Conservation (phyloP, 148 eudicot species). For the Polygonum aviculare region DNA sequence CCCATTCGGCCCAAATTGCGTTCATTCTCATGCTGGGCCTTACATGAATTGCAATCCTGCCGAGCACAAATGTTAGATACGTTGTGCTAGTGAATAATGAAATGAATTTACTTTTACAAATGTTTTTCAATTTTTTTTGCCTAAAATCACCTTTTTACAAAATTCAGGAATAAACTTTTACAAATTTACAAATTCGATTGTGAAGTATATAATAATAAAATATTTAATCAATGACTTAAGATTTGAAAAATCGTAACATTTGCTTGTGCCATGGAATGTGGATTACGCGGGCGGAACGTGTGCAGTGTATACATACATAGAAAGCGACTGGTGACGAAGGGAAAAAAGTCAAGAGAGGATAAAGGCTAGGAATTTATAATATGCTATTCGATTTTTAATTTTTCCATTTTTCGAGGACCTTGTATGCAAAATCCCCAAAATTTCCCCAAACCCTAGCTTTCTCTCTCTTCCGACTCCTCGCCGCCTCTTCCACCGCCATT, state of each 20-base stretch:
- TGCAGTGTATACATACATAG: neutral
- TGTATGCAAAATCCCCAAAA: constrained; percentile 18
- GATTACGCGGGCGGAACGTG: neutral
- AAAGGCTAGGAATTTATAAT: neutral
- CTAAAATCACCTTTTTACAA: too few relatives aligned
- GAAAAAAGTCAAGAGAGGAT: too few relatives aligned
- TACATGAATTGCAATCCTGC: too few relatives aligned
- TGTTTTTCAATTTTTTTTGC: too few relatives aligned
- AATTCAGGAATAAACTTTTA: too few relatives aligned
- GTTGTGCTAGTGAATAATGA: too few relatives aligned
- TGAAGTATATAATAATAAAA: neutral
- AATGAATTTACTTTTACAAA: too few relatives aligned
- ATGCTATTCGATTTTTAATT: neutral
- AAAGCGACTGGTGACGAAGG: neutral
- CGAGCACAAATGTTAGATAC: too few relatives aligned
- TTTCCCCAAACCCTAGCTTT: constrained; percentile 21
- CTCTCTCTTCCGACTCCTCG: constrained; percentile 9
- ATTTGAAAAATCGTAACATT: neutral
- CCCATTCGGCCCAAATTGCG: too few relatives aligned
- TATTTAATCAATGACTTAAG: neutral
- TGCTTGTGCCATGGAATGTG: neutral
- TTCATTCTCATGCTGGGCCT: too few relatives aligned
- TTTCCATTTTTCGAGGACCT: constrained; percentile 18
- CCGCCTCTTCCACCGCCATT: constrained; percentile 8
- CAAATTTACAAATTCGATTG: too few relatives aligned